A percentile compares a stretch with the other conserved stretches of the same genome.
Conservation (phyloP, 2,329 filamentous ascomycete species). For the Bisporella sp. region DNA sequence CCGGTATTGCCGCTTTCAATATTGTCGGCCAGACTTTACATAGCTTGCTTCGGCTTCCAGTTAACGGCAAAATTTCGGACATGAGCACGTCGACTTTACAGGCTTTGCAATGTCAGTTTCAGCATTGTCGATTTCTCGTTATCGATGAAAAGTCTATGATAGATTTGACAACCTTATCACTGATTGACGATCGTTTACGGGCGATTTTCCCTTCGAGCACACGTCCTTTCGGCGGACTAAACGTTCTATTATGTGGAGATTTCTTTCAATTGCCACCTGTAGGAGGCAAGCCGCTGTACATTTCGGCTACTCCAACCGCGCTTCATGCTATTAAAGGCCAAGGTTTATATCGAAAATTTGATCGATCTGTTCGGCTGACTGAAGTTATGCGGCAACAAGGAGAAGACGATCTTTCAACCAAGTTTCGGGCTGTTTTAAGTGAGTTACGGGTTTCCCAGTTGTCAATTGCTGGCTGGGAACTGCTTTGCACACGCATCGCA, state of each 20-base stretch:
- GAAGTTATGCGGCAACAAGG: constrained; percentile 8
- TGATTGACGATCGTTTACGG: background rate
- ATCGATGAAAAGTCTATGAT: background rate
- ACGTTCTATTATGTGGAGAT: constrained; percentile 6
- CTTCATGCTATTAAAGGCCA: constrained; percentile 2
- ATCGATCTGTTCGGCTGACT: background rate
- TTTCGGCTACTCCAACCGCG: background rate
- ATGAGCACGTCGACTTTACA: background rate
- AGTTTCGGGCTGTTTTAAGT: constrained; percentile 2
- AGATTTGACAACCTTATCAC: background rate
- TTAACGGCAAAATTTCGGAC: background rate
- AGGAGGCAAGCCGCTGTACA: background rate
- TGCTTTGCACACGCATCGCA: constrained; percentile 5
- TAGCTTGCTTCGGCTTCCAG: background rate
- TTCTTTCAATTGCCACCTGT: constrained; percentile 11
- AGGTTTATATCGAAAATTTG: background rate
- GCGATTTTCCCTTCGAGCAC: background rate
- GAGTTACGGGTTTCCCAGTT: constrained; percentile 1
- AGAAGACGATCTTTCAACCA: constrained; percentile 4
- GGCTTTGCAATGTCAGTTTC: background rate
- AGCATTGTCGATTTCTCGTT: background rate
- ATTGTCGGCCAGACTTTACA: background rate
- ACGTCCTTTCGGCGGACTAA: constrained; percentile 12
- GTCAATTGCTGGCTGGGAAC: constrained; percentile 1
- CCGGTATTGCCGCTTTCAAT: background rate